Conservation (phyloP, 108 stramenopile species). For the Pseudonitzschia delicatissima region DNA sequence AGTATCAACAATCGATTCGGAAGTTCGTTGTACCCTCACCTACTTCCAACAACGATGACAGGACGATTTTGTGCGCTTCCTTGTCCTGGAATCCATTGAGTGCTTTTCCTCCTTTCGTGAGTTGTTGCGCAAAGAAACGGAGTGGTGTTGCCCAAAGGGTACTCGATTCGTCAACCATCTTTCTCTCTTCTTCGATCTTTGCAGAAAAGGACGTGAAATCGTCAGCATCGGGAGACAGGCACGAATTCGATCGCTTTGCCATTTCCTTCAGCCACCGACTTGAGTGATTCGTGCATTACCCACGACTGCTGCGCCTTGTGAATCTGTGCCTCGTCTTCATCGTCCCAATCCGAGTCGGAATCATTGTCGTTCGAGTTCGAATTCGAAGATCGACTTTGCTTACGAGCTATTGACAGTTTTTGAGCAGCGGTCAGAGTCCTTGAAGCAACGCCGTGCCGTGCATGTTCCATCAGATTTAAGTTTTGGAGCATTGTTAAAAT, state of each 20-base stretch:
- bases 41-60: slow-evolving; percentile 39
- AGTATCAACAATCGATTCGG: slow-evolving; percentile 30
- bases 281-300: slow-evolving; percentile 82
- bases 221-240: slow-evolving; percentile 66
- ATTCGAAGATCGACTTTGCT: slow-evolving; percentile 13
- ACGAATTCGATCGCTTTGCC: slow-evolving; percentile 62
- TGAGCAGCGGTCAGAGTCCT: slow-evolving; percentile 15
- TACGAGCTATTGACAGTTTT: slow-evolving; percentile 16
- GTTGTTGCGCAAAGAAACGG: slow-evolving; percentile 35
- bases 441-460: slow-evolving; percentile 55
- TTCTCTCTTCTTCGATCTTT: slow-evolving; percentile 47
- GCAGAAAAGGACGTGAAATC: slow-evolving; percentile 66
- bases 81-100: slow-evolving; percentile 28
- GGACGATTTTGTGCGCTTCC: slow-evolving; percentile 45
- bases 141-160: slow-evolving; percentile 39
- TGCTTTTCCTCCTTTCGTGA: slow-evolving; percentile 12
- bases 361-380: slow-evolving; percentile 21
- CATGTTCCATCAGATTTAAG: slow-evolving; percentile 76
- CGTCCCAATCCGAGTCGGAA: slow-evolving; percentile 49
- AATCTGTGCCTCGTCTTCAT: slow-evolving; percentile 38
- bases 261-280: slow-evolving; percentile 81
- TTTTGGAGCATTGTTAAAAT: slow-evolving; percentile 69
- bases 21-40: slow-evolving; percentile 40
- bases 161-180: slow-evolving; percentile 15
- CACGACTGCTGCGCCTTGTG: slow-evolving; percentile 42